Evolutionary conservation across 108 stramenopile genomes (phyloP).

Genomic region (Skeletonema marinoi): DNA sequence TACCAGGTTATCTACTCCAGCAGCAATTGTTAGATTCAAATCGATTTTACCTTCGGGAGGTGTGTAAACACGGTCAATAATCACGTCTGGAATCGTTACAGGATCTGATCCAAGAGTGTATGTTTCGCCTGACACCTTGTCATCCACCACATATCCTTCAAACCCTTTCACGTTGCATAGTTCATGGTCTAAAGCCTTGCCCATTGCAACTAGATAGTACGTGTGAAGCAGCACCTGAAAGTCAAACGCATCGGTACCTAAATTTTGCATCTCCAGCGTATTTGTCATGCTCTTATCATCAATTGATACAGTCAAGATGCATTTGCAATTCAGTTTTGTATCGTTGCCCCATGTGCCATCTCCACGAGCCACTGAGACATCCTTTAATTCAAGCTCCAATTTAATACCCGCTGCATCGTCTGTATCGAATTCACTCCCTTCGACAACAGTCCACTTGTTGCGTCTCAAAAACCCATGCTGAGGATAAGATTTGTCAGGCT

Average conservation of each 20-base stretch:
- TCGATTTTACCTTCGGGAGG: slow-evolving; percentile 55
- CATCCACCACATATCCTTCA: slow-evolving; percentile 53
- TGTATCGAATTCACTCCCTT: slow-evolving; percentile 33
- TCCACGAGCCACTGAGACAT: slow-evolving; percentile 64
- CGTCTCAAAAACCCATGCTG: slow-evolving; percentile 84
- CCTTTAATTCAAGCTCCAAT: slow-evolving; percentile 59
- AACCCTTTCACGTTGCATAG: slow-evolving; percentile 69
- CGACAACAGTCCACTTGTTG: slow-evolving; percentile 65
- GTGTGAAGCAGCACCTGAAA: slow-evolving; percentile 81
- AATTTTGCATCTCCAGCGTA: slow-evolving; percentile 67
- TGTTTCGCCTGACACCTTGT: slow-evolving; percentile 60
- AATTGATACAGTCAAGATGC: slow-evolving; percentile 45
- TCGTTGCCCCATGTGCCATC: slow-evolving; percentile 60
- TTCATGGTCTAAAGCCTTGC: slow-evolving; percentile 55
- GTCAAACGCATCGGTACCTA: slow-evolving; percentile 48
- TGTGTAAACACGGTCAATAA: slow-evolving; percentile 67
- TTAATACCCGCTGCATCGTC: slow-evolving; percentile 55
- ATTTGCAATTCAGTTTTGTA: slow-evolving; percentile 32
- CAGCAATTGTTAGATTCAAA: slow-evolving; percentile 53
- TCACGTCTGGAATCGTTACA: slow-evolving; percentile 42
- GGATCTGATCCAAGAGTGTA: slow-evolving; percentile 52
- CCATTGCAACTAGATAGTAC: slow-evolving; percentile 63
- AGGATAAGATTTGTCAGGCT: slow-evolving; percentile 70
- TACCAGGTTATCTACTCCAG: slow-evolving; percentile 42
- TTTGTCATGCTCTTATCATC: slow-evolving; percentile 52